Base-by-base conservation (phyloP, 2,329 filamentous ascomycete species). In the Aspergillus intermedius region DNA sequence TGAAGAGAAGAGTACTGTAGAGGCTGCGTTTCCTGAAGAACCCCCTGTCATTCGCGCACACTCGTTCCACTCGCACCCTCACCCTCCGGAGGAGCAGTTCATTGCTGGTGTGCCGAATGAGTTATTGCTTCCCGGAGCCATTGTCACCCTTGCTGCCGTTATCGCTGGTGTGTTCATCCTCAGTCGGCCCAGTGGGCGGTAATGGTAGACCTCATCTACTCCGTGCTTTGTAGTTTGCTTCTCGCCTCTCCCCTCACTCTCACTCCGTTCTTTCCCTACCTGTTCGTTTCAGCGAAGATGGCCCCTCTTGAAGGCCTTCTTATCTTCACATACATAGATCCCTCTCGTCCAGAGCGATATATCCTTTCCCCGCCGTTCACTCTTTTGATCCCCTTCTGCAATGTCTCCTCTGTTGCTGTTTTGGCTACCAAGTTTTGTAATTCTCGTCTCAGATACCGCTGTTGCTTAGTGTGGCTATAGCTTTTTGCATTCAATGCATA, bases 91-190 rank as follows among this genome's bases (percentile, higher is more conserved):
- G 49, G 83, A 91, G 51, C 88, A 95, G 70, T 75, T 95, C 50
- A 91, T 98, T 63, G 80, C 84, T 2, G 93, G 93, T 47, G 87
- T 98, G 30, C 90, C 93, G 7, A 98, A 98, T 64, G 93, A 98
- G 63, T 76, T 97, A 47, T 77, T 98, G 15, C 79, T 97, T 39
- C 93, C 93, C 0, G 93, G 93, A 56, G 93, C 93, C 17, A 91
- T 98, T 65, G 90, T 93, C 49, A 91, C 91, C n/a, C 73, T 98
- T 63, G 93, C 91, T 8, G 88, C 94, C 40, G 91, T 95, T 34
- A 95, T 98, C 69, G 78, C 94, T 37, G 88, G 88, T 56, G 91
- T 97, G 9, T 98, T 98, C 73, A 84, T 90, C 39, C 82, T 98
- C 61, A 84, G 88, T 52, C 83, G 90, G 55, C 74, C 84, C 39